These are phyloP conservation scores for Sporothrix variecibatus DNA, from an alignment of 2,329 filamentous ascomycete genomes.

Conservation along the genomic window DNA sequence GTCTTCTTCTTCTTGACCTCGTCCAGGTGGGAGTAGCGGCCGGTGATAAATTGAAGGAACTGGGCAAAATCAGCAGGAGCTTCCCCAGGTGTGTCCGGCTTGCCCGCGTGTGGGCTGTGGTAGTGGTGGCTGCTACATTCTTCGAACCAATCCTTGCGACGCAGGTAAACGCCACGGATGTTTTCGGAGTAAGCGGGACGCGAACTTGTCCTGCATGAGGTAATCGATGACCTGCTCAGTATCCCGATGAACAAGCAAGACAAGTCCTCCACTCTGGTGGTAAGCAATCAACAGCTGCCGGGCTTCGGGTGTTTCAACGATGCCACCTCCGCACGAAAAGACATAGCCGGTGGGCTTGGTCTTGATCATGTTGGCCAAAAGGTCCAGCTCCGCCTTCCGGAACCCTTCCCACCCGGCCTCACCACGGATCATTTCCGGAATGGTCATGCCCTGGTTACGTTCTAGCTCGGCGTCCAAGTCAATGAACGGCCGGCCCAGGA, in stretches of 20 bases:
- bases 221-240: constrained; percentile 88
- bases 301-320: constrained; percentile 83
- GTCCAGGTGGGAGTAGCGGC: constrained; percentile 57
- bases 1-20: constrained; percentile 65
- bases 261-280: constrained; percentile 73
- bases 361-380: constrained; percentile 72
- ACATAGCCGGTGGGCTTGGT: constrained; percentile 76
- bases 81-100: constrained; percentile 40
- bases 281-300: constrained; percentile 74
- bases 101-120: constrained; percentile 69
- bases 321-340: constrained; percentile 90
- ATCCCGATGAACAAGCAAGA: constrained; percentile 84
- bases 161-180: constrained; percentile 86
- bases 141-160: constrained; percentile 85
- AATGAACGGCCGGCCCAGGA: constrained; percentile 74
- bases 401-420: constrained; percentile 84
- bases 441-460: constrained; percentile 68
- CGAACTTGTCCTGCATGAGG: constrained; percentile 83
- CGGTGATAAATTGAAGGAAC: constrained; percentile 71
- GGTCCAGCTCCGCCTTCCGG: constrained; percentile 71
- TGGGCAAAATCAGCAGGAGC: constrained; percentile 69
- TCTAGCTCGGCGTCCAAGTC: constrained; percentile 91
- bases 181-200: constrained; percentile 91
- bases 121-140: constrained; percentile 95
- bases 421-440: constrained; percentile 79